These are phyloP conservation scores for Boletus reticuloceps DNA, from an alignment of 768 basidiomycete species.

Conservation along the genomic window DNA sequence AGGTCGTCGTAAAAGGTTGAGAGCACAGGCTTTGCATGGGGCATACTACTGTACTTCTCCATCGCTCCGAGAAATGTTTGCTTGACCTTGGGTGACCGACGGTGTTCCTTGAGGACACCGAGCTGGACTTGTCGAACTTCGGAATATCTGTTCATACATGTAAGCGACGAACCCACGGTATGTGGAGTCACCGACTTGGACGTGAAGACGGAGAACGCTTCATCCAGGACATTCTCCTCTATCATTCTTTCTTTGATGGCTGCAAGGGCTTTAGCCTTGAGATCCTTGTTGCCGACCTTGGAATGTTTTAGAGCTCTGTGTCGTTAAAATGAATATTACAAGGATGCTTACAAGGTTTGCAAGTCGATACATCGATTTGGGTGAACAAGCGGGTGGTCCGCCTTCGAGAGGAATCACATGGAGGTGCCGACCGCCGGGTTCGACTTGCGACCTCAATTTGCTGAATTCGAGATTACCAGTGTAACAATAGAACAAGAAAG, in stretches of 20 bases:
- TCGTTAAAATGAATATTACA: neutral
- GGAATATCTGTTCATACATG: constrained; percentile 10
- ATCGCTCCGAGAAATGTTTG: constrained; percentile 10
- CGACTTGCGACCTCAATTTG: constrained; percentile 15
- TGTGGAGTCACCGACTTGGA: constrained; percentile 14
- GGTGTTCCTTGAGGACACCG: constrained; percentile 6
- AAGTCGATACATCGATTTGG: constrained; percentile 38
- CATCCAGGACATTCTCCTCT: constrained; percentile 20
- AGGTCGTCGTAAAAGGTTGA: constrained; percentile 18
- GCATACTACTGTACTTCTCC: neutral
- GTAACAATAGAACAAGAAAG: constrained; percentile 28
- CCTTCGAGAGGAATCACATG: neutral
- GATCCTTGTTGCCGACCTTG: constrained; percentile 17
- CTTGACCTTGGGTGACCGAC: constrained; percentile 13
- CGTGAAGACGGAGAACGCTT: constrained; percentile 28
- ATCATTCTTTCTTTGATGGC: constrained; percentile 19
- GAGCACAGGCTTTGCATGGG: constrained; percentile 11
- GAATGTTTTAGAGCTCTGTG: neutral
- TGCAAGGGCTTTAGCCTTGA: constrained; percentile 14
- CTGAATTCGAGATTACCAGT: constrained; percentile 18
- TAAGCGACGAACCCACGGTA: neutral
- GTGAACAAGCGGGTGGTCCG: constrained; percentile 25
- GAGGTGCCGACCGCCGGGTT: neutral
- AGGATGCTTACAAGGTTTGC: constrained; percentile 28
- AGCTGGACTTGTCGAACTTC: constrained; percentile 18